These are phyloP conservation scores for Flaveria bidentis DNA, from an alignment of 129 eudicot species.

Conservation along the genomic window DNA sequence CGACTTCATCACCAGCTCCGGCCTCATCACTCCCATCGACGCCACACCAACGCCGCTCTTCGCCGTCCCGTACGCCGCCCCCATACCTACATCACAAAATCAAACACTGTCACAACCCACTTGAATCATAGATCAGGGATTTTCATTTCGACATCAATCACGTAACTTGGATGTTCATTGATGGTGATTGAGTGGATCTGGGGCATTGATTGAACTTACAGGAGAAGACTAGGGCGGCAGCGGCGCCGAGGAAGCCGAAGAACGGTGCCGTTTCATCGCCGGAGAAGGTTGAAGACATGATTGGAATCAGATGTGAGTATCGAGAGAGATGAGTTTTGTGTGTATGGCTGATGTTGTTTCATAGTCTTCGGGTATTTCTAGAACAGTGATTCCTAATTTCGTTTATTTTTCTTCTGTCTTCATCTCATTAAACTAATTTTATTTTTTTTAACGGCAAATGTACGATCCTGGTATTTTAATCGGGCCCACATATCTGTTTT, in stretches of 20 bases:
- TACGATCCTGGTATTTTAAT: too few species aligned
- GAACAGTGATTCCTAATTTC: too few species aligned
- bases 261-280: conserved; percentile 94
- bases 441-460: too few species aligned
- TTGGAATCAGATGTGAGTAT: conserved; percentile 44
- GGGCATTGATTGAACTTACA: conserved; percentile 37
- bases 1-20: conserved; percentile 85
- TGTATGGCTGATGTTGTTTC: conserved; percentile 3
- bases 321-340: background rate
- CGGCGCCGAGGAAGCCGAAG: conserved; percentile 94
- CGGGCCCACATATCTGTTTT: too few species aligned
- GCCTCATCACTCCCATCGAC: conserved; percentile 92
- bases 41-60: conserved; percentile 96
- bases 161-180: background rate
- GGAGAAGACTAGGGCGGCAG: conserved; percentile 90
- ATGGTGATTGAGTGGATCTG: conserved; percentile 4
- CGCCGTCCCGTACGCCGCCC: conserved; percentile 85
- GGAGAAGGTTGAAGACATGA: conserved; percentile 66
- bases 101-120: too few species aligned
- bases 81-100: conserved; percentile 59
- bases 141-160: too few species aligned
- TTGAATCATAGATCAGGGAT: too few species aligned
- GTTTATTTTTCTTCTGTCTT: too few species aligned
- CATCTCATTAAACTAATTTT: too few species aligned
- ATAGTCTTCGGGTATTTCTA: background rate